Base-by-base conservation (phyloP, 306 rosid species). In the Castanopsis chinensis region DNA sequence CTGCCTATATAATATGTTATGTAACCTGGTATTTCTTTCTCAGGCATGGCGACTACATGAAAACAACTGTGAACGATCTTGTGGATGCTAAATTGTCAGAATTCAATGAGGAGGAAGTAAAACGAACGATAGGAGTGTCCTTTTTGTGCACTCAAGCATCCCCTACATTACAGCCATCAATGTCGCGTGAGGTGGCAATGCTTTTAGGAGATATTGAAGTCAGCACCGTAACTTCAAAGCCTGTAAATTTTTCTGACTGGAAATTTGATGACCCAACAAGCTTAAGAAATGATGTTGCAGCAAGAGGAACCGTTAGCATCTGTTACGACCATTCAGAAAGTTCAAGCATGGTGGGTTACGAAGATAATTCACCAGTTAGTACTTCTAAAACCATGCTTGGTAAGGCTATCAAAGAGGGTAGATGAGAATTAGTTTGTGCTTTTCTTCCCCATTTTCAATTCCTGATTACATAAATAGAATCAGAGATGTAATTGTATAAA, bases 101-200 rank as follows among this genome's bases (percentile, higher is more conserved):
- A 60, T 78, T 80, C 86, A 82, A 78, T 1, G 72, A 79, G 65
- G 72, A 79, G 65, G 91, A 92, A 86, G 84, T 75, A 15, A 80
- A 76, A 65, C 76, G 92, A 35, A 21, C 89, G 17, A 89, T 81
- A 3, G 89, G 87, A 59, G 70, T 92, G 76, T 84, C 90, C 12
- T 87, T 87, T 64, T 33, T 83, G 76, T 92, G 93, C 87, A 89
- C 95, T 51, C 95, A 92, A 57, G 75, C 92, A 80, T 83, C 91
- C 10, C 91, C 95, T 30, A 20, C 51, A 15, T 81, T 74, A 68
- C 83, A 91, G 35, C 97, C 95, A 30, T 61, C 91, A 1, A 92
- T 92, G 97, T 90, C 97, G 2, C 89, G 89, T 3, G 93, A 87
- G 21, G 89, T 90, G 73, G 91, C 92, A 64, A 92, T 90, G 94